Base-by-base conservation (phyloP, 108 stramenopile species). In the Cylindrotheca fusiformis region DNA sequence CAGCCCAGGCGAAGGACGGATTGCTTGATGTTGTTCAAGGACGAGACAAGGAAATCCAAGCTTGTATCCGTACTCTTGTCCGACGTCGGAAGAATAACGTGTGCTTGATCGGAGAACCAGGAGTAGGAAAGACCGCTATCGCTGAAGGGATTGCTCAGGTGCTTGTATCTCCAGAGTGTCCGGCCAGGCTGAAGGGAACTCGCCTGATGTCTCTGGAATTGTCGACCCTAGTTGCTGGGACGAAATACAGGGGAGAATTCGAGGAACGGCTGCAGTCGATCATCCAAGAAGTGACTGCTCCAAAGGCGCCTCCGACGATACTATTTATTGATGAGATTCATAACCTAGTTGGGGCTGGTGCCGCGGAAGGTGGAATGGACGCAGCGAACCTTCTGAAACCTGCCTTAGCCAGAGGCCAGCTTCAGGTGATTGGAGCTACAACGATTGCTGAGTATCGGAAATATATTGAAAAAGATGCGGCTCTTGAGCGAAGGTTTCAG, bases 331-430 rank as follows among this genome's bases (percentile, higher is more conserved):
- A 92, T 50, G 61, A 64, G 55, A 67, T 74, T 63, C 93, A 94
- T 68, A 86, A 79, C 20, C 57, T 94, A 17, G 83, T 89, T 0
- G 94, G 94, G 17, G 90, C 91, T 1, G 95, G 93, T 19, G 77
- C 77, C 17, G 91, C 86, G 4, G 91, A 90, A 59, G 95, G 95
- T 30, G 87, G 86, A 18, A 91, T 94, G 71, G 93, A 96, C 78
- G 95, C 93, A 4, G 91, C 88, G 26, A 94, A 96, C 67, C 80
- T 96, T 63, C 77, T 96, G 30, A 96, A 96, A 74, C 95, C 95
- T 0, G 91, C 89, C 19, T 69, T 96, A 55, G 83, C 93, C 8
- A 68, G 95, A 19, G 87, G 91, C 0, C 75, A 88, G 59, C 63
- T 96, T 8, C 86, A 91, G 65, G 69, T 92, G 45, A 91, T 96